Evolutionary conservation across 495 filamentous ascomycete genomes (phyloP), one percentile per base, ranked within the genome.

Genomic region (Penicillium longicatenatum): DNA sequence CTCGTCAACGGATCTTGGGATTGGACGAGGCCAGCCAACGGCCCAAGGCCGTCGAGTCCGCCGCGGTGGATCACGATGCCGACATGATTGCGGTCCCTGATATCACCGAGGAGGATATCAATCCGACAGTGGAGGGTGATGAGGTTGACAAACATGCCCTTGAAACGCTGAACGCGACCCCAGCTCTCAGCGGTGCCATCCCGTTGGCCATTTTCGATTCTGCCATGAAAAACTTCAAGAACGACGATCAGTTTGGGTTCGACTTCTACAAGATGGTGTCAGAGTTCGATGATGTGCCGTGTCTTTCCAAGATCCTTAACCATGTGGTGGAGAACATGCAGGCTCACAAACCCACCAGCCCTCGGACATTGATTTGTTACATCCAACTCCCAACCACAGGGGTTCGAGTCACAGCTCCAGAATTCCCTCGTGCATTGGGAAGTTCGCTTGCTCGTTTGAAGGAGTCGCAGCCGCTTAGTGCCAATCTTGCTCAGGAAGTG

Each of bases 171-270:
- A 82, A 85, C 44, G 80, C 87, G 50, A 91, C 91, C 41, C 92
- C 94, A 11, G 91, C 90, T 14, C 76, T 97, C 30, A 89, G 87
- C 47, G 94, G 94, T 8, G 93, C 92, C 5, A 95, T 98, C 60
- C 92, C 95, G 4, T 81, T 93, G 48, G 92, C 93, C 30, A 90
- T 98, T 37, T 98, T 97, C 61, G 92, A 96, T 66, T 82, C 89
- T 14, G 90, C 91, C 1, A 86, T 88, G 79, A 92, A 90, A 65
- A 82, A 94, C 66, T 87, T 89, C 52, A 83, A 66, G 75, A 81
- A 70, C 33, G 84, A 85, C 54, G 64, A 85, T 3, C 69, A 72
- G 0, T 80, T 92, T 29, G 91, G 85, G 1, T 82, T 84, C 58
- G 75, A 84, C 11, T 96, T 97, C 70, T 97, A 93, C 65, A 79